Base-by-base conservation (phyloP, 345 rosid species). In the Bretschneidera sinensis region DNA sequence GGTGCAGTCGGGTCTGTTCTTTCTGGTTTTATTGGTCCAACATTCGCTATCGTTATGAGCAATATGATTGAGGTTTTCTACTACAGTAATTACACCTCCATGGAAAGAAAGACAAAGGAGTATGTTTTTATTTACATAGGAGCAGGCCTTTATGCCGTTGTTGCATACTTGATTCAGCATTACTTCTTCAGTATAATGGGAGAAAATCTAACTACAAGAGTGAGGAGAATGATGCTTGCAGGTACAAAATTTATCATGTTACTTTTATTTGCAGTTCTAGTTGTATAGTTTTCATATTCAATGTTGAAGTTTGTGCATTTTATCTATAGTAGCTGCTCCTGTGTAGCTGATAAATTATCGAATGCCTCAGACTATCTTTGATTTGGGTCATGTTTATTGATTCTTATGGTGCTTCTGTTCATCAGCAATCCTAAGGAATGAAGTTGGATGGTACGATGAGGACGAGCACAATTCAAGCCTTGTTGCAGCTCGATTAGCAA, bases 131-230 rank as follows among this genome's bases (percentile, higher is more conserved):
- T 94, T 57, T 94, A 88, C 80, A 94, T 94, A 14, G 99, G 99
- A 54, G 91, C 95, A 4, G 99, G 99, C 25, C 80, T 94, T 53
- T 94, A 94, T 45, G 99, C 97, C 0, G 99, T 94, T n/a, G 79
- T 77, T 9, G 97, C 99, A 13, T 94, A 94, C 59, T 72, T 94
- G 88, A 94, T 94, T 48, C 99, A 94, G 72, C 99, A 94, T 76
- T 94, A 94, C 75, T 94, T 94, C 86, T 94, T 94, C 75, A 94
- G 99, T 69, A 91, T 94, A 22, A 94, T 94, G 99, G 99, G 99
- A 60, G 99, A 94, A 75, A 94, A 94, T 64, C 97, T 94, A 67
- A 94, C 99, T 9, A 94, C 99, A 24, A 77, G 99, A 79, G 99
- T 94, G 48, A 69, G 99, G 68, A 77, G 99, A 59, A 94, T 94